Conservation (phyloP, 2,329 filamentous ascomycete species). For the Aspergillus sp. region DNA sequence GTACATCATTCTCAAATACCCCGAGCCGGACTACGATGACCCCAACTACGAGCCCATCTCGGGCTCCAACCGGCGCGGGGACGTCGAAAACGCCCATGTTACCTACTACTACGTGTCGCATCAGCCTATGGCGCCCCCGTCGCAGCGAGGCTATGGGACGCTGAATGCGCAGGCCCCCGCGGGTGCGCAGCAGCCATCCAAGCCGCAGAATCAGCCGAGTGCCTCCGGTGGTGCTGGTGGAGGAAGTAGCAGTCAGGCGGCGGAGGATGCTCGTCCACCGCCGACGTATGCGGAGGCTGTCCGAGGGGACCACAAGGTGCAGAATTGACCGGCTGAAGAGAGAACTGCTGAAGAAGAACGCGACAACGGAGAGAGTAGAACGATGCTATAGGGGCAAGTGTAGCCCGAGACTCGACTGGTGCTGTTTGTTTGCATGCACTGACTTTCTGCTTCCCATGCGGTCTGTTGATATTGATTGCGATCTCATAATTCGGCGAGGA, state of each 20-base stretch:
- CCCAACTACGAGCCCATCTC: constrained; percentile 61
- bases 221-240: constrained; percentile 23
- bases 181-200: constrained; percentile 14
- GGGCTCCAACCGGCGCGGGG: constrained; percentile 49
- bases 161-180: constrained; percentile 31
- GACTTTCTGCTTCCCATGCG: neutral
- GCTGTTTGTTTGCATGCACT: neutral
- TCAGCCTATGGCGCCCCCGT: constrained; percentile 38
- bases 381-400: too few relatives aligned
- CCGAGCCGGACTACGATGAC: constrained; percentile 66
- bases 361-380: neutral
- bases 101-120: constrained; percentile 74
- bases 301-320: constrained; percentile 86
- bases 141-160: constrained; percentile 39
- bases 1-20: constrained; percentile 94
- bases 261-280: constrained; percentile 51
- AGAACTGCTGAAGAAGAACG: too few relatives aligned
- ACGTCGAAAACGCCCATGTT: constrained; percentile 49
- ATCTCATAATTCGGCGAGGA: neutral
- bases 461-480: neutral
- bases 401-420: too few relatives aligned
- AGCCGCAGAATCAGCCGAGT: constrained; percentile 18
- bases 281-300: constrained; percentile 90
- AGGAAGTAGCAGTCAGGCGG: constrained; percentile 31
- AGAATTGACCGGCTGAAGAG: constrained; percentile 51